Evolutionary conservation across 352 stramenopile genomes (phyloP), one percentile per base, ranked within the genome.

Genomic region (Phytophthora idaei): DNA sequence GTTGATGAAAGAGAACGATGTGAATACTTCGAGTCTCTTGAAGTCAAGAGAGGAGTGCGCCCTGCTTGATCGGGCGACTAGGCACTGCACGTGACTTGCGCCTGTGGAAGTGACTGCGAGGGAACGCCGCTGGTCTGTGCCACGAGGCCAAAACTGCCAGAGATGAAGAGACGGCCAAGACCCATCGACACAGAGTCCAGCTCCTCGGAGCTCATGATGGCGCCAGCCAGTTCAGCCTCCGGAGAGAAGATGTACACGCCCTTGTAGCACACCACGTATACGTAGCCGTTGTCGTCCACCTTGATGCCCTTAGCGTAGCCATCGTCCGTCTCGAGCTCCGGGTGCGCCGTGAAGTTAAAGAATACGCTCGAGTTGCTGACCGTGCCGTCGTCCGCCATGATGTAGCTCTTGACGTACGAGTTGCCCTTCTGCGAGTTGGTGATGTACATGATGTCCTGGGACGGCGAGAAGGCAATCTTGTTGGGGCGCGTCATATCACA

Each of bases 401-500:
- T 52, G 60, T 86, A 94, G 57, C 80, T 70, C 71, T 94, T 94
- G 21, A 94, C 68, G 69, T 92, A 94, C 56, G 85, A 87, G 70
- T 92, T 85, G 61, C 72, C 73, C 69, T 81, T 87, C 62, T 86
- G 81, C 57, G 85, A 89, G 75, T 94, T 94, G 28, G 78, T 90
- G 55, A 92, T 78, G 73, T 94, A 94, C 80, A 94, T 89, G 42
- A 80, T 64, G 61, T 91, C 79, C 46, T 90, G 71, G 32, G 81
- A 59, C 7, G 85, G 83, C 17, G 83, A 90, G 59, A 94, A 92
- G 17, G 85, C 85, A 39, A 94, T 91, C 71, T 92, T 91, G 73
- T 92, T 92, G n/a, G 85, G 85, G 9, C 85, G 83, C 42, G 85
- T 85, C 82, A 94, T 90, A 52, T 76, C 74, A 50, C 83, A 90